Conservation (phyloP, 2,329 filamentous ascomycete genomes). For the Aspergillus ochraceoroseus region DNA sequence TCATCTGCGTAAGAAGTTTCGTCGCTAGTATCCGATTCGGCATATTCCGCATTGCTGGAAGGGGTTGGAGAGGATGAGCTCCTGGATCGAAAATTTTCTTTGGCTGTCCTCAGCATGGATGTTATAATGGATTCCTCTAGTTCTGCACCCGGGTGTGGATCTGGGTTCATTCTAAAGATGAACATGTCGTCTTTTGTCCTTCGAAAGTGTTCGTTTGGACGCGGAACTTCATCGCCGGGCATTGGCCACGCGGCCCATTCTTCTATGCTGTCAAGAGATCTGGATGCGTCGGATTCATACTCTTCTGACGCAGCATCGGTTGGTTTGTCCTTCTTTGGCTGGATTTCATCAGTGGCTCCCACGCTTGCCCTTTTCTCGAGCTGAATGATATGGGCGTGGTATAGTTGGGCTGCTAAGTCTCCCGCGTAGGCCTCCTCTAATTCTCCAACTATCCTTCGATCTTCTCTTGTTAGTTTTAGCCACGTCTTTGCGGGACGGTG, state of each 20-base stretch:
- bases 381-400: slow-evolving; percentile 69
- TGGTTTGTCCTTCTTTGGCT: neutral
- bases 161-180: slow-evolving; percentile 47
- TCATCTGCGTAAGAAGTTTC: no score
- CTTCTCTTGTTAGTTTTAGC: slow-evolving; percentile 83
- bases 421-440: slow-evolving; percentile 59
- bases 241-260: slow-evolving; percentile 86
- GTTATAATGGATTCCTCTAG: slow-evolving; percentile 69
- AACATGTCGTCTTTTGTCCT: slow-evolving; percentile 49
- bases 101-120: slow-evolving; percentile 61
- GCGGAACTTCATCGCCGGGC: slow-evolving; percentile 57
- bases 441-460: slow-evolving; percentile 62
- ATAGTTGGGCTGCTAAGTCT: slow-evolving; percentile 72
- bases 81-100: slow-evolving; percentile 54
- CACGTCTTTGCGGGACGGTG: slow-evolving; percentile 64
- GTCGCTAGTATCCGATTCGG: slow-evolving; percentile 12
- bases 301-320: neutral
- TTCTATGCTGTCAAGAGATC: slow-evolving; percentile 47
- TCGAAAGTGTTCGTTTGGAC: slow-evolving; percentile 49
- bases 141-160: slow-evolving; percentile 52
- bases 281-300: slow-evolving; percentile 14
- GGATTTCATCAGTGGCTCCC: neutral
- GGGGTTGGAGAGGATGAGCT: no score
- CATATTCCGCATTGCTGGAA: no score
- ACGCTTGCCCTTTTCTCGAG: slow-evolving; percentile 10